Conservation (phyloP, 805 yeast species). For the Blastobotrys peoriensis region DNA sequence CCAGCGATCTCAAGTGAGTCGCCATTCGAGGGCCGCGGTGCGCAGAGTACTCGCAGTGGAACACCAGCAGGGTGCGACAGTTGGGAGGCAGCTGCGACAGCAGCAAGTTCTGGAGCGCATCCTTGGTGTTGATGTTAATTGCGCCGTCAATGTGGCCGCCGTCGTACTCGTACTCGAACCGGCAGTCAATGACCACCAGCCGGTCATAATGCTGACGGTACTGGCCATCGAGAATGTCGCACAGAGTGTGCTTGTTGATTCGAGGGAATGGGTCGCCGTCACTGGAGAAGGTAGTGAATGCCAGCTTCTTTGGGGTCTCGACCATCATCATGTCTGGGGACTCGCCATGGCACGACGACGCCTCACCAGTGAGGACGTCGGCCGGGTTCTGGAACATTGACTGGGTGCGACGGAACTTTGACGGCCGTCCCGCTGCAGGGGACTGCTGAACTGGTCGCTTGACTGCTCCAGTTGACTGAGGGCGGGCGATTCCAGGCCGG, state of each 20-base stretch:
- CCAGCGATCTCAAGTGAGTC: slow-evolving; percentile 72
- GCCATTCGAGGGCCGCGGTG: slow-evolving; percentile 96
- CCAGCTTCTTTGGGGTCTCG: slow-evolving; percentile 9
- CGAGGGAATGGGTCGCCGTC: slow-evolving; percentile 64
- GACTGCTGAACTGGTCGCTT: background rate
- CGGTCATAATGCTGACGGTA: slow-evolving; percentile 48
- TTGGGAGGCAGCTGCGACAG: slow-evolving; percentile 29
- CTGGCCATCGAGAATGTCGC: slow-evolving; percentile 52
- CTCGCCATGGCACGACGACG: slow-evolving; percentile 12
- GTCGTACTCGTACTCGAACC: slow-evolving; percentile 84
- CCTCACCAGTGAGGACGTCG: slow-evolving; percentile 39
- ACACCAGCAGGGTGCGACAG: slow-evolving; percentile 51
- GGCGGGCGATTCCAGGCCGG: background rate
- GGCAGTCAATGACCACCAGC: slow-evolving; percentile 68
- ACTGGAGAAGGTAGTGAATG: slow-evolving; percentile 38
- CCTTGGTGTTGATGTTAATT: slow-evolving; percentile 64
- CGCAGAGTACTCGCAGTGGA: slow-evolving; percentile 93
- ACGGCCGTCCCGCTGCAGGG: background rate
- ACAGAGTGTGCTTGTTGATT: slow-evolving; percentile 53
- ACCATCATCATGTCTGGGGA: slow-evolving; percentile 9
- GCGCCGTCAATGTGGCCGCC: slow-evolving; percentile 94
- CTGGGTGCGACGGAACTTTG: slow-evolving; percentile 53
- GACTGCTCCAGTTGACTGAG: background rate
- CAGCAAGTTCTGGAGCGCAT: slow-evolving; percentile 57
- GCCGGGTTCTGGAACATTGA: slow-evolving; percentile 61